A percentile compares a stretch with the other conserved stretches of the same genome.
Evolutionary conservation across 2,329 filamentous ascomycete genomes (phyloP).

Genomic region (Cladosporium oxysporum): DNA sequence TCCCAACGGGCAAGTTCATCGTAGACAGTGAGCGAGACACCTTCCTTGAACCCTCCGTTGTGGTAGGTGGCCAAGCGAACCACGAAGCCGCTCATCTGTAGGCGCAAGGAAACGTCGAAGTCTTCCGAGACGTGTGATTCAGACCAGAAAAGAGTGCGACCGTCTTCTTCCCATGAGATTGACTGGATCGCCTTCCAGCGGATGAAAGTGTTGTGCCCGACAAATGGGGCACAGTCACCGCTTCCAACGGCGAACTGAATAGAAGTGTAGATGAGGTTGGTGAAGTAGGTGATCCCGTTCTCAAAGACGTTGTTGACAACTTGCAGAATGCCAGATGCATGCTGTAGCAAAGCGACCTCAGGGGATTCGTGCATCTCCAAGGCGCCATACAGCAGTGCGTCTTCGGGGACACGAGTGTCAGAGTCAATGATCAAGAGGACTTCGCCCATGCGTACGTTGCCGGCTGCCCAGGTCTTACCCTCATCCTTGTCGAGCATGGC

Average conservation of each 20-base stretch:
- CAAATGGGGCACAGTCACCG: constrained; percentile 73
- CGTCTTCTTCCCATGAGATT: constrained; percentile 60
- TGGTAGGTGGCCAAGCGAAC: constrained; percentile 71
- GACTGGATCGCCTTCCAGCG: constrained; percentile 67
- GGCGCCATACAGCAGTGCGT: constrained; percentile 69
- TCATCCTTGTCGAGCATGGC: constrained; percentile 18
- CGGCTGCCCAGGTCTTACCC: constrained; percentile 60
- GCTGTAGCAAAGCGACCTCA: constrained; percentile 71
- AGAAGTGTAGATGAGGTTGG: constrained; percentile 73
- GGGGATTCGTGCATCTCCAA: constrained; percentile 71
- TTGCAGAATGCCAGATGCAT: constrained; percentile 75
- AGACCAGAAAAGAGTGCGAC: constrained; percentile 70
- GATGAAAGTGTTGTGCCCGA: constrained; percentile 75
- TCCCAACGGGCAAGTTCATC: constrained; percentile 73
- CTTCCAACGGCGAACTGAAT: constrained; percentile 71
- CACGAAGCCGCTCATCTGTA: constrained; percentile 68
- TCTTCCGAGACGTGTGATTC: constrained; percentile 76
- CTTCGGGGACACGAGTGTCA: constrained; percentile 67
- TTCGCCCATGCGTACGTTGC: constrained; percentile 63
- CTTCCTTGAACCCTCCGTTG: constrained; percentile 70
- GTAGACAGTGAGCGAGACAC: constrained; percentile 71
- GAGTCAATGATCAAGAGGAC: constrained; percentile 69
- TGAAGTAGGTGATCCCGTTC: constrained; percentile 76
- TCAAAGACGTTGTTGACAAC: constrained; percentile 73
- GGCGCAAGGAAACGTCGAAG: constrained; percentile 72